Evolutionary conservation across 2,329 filamentous ascomycete genomes (phyloP), one percentile per base, ranked within the genome.

Genomic region (Coleophoma eucalyptorum): DNA sequence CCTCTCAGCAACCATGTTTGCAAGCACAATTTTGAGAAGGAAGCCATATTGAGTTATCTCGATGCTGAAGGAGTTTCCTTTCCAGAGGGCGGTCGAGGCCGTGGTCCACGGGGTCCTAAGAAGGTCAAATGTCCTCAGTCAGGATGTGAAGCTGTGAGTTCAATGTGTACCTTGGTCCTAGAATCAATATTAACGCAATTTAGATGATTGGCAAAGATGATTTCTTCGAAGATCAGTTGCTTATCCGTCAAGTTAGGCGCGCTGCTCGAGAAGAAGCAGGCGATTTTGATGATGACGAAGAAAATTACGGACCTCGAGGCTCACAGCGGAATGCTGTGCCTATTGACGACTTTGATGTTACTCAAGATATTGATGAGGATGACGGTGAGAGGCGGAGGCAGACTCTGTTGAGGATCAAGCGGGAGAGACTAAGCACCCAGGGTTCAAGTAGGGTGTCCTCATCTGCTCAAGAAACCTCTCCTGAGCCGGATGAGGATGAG

Each of bases 11-110:
- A 81, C 59, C 70, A 64, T 13, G 79, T 80, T 56, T 92, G 88
- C 71, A 83, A 80, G 50, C 88, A 92, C 65, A 84, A 79, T 0
- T 92, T 89, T 63, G 86, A 92, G 62, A 85, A 81, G 65, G 62
- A 65, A 1, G 80, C 81, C 1, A 84, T 92, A 37, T 51, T 80
- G 20, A 77, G 81, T 41, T 84, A 62, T 47, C 43, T 58, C 43
- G 31, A 49, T 3, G 33, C 43, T 1, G 47, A 56, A 20, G 58
- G 50, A 2, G 51, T 47, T 13, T 11, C 33, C n/a, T 51, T 53
- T 43, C 15, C 26, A 16, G 48, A 34, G 16, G 49, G 49, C 8
- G 44, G 42, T 32, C 21, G 38, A 19, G 35, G 35, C 34, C 43
- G 44, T 35, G 45, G 48, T 16, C 49, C 44, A 21, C 52, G 43